Percentiles rank a stretch among this genome's conserved stretches.
Evolutionary conservation across 2,329 filamentous ascomycete genomes (phyloP).

Genomic region (Fusarium sororula): DNA sequence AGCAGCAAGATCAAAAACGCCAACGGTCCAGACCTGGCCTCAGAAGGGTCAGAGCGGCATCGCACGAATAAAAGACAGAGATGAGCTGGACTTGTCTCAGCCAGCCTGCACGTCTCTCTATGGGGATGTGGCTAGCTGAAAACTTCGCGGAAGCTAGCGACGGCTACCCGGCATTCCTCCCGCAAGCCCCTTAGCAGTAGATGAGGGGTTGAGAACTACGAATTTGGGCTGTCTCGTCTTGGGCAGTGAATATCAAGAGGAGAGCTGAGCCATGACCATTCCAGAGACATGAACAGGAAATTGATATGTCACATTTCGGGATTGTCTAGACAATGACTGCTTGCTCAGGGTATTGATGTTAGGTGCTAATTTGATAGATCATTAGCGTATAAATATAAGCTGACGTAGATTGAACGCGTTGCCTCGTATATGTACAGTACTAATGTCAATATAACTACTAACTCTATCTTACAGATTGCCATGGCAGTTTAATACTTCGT

Average conservation of each 20-base stretch:
- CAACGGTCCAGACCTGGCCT: neutral
- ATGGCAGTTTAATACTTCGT: rapidly evolving
- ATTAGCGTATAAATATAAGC: neutral
- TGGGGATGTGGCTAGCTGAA: neutral
- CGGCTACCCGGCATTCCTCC: neutral
- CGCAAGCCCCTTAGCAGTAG: neutral
- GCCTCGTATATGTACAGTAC: neutral
- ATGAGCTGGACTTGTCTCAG: neutral
- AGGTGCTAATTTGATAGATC: rapidly evolving
- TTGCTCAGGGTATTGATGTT: neutral
- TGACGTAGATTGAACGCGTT: neutral
- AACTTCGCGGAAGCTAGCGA: neutral
- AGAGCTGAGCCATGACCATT: neutral
- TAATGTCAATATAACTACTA: neutral
- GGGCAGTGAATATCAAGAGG: rapidly evolving
- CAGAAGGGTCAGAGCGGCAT: neutral
- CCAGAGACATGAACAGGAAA: neutral
- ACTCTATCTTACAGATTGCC: neutral
- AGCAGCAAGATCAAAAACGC: rapidly evolving
- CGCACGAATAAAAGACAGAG: neutral
- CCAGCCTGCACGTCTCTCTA: neutral
- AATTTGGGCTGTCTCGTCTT: neutral
- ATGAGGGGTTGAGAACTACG: neutral
- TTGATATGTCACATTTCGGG: rapidly evolving
- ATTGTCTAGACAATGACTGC: rapidly evolving